Percentiles rank a stretch among this genome's conserved stretches.
phyloP scores from a whole-genome alignment of 192 early-diverging fungal genomes.

The Coemansia sp. region DNA sequence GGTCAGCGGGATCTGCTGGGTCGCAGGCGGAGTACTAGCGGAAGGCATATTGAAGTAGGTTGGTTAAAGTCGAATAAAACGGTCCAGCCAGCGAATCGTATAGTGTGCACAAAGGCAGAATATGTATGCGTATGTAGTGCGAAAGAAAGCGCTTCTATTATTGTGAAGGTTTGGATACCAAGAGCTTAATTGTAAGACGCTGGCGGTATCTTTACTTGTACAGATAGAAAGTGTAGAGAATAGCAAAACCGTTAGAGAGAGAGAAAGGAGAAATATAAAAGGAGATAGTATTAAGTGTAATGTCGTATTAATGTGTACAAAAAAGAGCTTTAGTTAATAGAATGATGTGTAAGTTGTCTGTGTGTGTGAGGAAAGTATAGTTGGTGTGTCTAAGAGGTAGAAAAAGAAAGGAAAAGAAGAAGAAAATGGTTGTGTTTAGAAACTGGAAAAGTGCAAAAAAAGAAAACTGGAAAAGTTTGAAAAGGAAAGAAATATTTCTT shows the following conservation, averaged over 20 bases:
- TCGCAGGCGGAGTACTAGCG: conserved; percentile 18
- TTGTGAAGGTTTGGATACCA: too few species aligned
- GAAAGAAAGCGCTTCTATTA: too few species aligned
- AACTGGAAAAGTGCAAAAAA: conserved; percentile 8
- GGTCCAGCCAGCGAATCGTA: too few species aligned
- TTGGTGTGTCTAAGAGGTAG: background rate
- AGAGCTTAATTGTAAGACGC: too few species aligned
- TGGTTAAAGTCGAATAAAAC: background rate
- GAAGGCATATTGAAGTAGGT: conserved; percentile 22
- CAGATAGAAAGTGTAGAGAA: background rate
- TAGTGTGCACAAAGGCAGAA: too few species aligned
- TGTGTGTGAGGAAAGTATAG: background rate
- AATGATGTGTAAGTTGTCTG: too few species aligned
- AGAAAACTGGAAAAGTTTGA: background rate
- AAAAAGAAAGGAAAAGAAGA: conserved; percentile 2
- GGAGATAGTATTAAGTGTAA: background rate
- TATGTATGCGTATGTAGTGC: too few species aligned
- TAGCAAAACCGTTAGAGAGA: background rate
- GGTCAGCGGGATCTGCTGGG: conserved; percentile 69
- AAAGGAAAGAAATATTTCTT: conserved; percentile 3
- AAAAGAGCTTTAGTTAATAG: conserved; percentile 1
- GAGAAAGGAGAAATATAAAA: background rate
- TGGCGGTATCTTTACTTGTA: too few species aligned
- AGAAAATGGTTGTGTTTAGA: background rate
- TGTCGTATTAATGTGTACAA: background rate